Evolutionary conservation across 2,329 filamentous ascomycete species (phyloP).

Genomic region (Myriosclerotinia scirpicola): DNA sequence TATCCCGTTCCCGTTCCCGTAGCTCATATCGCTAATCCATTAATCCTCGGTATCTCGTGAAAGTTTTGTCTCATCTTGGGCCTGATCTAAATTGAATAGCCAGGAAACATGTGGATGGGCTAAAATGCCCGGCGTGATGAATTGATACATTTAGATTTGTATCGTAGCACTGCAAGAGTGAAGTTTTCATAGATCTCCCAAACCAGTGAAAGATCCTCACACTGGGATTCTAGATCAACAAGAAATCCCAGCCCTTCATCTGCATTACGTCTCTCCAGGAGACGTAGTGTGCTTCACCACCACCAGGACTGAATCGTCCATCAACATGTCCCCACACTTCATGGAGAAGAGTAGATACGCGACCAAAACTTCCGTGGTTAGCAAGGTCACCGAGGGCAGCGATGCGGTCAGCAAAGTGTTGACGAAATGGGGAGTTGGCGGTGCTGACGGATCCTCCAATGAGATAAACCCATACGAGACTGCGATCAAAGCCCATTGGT

Average conservation of each 20-base stretch:
- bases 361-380: slow-evolving; percentile 80
- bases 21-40: slow-evolving; percentile 19
- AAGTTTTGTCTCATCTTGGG: neutral
- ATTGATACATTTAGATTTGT: slow-evolving; percentile 2
- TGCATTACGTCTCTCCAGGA: slow-evolving; percentile 96
- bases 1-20: slow-evolving; percentile 18
- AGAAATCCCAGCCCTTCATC: slow-evolving; percentile 86
- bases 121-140: slow-evolving; percentile 17
- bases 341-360: slow-evolving; percentile 72
- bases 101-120: neutral
- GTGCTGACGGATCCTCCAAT: slow-evolving; percentile 79
- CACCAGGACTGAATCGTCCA: slow-evolving; percentile 45
- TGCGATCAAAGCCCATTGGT: slow-evolving; percentile 80
- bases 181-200: slow-evolving; percentile 28
- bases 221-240: slow-evolving; percentile 67
- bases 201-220: slow-evolving; percentile 31
- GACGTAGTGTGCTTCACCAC: slow-evolving; percentile 60
- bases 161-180: slow-evolving; percentile 21
- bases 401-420: slow-evolving; percentile 74
- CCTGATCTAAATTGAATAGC: neutral
- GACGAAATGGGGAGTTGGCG: slow-evolving; percentile 71
- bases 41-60: slow-evolving; percentile 13
- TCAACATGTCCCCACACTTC: slow-evolving; percentile 82
- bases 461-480: slow-evolving; percentile 89
- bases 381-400: slow-evolving; percentile 73